phyloP scores from a whole-genome alignment of 495 filamentous ascomycete genomes.

The Penicillium cataractarum region DNA sequence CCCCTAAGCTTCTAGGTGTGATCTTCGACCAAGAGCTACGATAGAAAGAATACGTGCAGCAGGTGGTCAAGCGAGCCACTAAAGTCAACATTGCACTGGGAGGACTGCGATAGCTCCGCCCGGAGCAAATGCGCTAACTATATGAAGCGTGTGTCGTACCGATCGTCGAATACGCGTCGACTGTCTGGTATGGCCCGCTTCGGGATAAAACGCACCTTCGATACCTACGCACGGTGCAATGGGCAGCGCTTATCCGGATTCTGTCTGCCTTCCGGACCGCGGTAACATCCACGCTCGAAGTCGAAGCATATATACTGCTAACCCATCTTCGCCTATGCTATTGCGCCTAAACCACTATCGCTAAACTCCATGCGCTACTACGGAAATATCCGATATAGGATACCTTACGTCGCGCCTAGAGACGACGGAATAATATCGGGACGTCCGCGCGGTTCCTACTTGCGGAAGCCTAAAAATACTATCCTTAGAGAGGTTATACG shows the following conservation, averaged over 20 bases:
- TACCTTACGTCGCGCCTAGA: constrained; percentile 15
- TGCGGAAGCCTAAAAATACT: constrained; percentile 20
- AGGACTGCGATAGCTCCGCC: constrained; percentile 7
- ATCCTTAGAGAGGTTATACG: constrained; percentile 11
- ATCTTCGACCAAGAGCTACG: constrained; percentile 7
- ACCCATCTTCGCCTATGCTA: background rate
- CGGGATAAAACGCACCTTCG: constrained; percentile 14
- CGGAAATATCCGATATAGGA: constrained; percentile 15
- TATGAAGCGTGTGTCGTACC: constrained; percentile 5
- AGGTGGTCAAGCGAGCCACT: constrained; percentile 5
- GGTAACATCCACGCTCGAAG: background rate
- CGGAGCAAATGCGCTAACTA: constrained; percentile 11
- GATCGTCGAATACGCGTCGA: constrained; percentile 10
- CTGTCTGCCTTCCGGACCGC: background rate
- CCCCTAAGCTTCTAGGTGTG: constrained; percentile 2
- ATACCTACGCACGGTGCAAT: constrained; percentile 8
- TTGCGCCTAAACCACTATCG: constrained; percentile 2
- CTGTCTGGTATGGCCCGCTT: constrained; percentile 15
- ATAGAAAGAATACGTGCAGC: background rate
- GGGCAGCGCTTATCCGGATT: background rate
- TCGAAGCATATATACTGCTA: background rate
- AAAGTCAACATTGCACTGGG: background rate
- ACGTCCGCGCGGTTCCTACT: constrained; percentile 18
- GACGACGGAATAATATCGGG: constrained; percentile 15
- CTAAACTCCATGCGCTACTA: constrained; percentile 17